A percentile compares a stretch with the other conserved stretches of the same genome.
These are phyloP conservation scores for Aspergillus udagawae DNA, from an alignment of 2,329 filamentous ascomycete genomes.

Conservation along the genomic window DNA sequence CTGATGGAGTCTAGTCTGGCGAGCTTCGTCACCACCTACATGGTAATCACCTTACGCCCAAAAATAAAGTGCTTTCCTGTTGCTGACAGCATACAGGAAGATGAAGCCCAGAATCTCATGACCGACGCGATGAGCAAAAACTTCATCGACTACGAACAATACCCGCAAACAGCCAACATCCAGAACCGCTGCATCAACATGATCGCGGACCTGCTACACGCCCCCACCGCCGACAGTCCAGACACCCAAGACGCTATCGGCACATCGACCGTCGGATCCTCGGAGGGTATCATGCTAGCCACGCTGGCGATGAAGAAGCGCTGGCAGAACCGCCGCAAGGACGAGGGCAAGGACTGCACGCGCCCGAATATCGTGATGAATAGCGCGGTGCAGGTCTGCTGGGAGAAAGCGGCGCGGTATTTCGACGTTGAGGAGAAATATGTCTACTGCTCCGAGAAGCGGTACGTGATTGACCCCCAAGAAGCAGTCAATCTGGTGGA, in stretches of 20 bases:
- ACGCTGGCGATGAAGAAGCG: conserved; percentile 71
- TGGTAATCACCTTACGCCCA: conserved; percentile 34
- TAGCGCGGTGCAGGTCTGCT: conserved; percentile 66
- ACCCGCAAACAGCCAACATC: conserved; percentile 57
- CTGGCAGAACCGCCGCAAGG: conserved; percentile 62
- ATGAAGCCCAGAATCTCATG: conserved; percentile 61
- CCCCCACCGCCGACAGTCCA: conserved; percentile 52
- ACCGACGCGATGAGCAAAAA: conserved; percentile 67
- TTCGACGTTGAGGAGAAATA: conserved; percentile 62
- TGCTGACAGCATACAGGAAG: conserved; percentile 40
- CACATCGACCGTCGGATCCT: conserved; percentile 66
- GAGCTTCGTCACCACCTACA: conserved; percentile 68
- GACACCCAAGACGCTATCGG: conserved; percentile 54
- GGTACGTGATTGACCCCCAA: conserved; percentile 62
- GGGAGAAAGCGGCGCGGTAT: conserved; percentile 70
- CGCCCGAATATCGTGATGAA: conserved; percentile 74
- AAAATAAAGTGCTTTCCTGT: too few species aligned
- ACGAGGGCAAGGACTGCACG: conserved; percentile 58
- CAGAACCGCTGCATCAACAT: conserved; percentile 67
- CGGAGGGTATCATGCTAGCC: conserved; percentile 67
- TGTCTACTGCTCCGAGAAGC: conserved; percentile 50
- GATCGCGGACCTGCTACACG: conserved; percentile 62
- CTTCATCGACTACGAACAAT: conserved; percentile 66
- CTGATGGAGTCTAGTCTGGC: conserved; percentile 5
- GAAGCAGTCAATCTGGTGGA: conserved; percentile 65